A percentile compares a stretch with the other conserved stretches of the same genome.
These are phyloP conservation scores for Euclidium syriacum DNA, from an alignment of 345 rosid genomes.

Conservation along the genomic window DNA sequence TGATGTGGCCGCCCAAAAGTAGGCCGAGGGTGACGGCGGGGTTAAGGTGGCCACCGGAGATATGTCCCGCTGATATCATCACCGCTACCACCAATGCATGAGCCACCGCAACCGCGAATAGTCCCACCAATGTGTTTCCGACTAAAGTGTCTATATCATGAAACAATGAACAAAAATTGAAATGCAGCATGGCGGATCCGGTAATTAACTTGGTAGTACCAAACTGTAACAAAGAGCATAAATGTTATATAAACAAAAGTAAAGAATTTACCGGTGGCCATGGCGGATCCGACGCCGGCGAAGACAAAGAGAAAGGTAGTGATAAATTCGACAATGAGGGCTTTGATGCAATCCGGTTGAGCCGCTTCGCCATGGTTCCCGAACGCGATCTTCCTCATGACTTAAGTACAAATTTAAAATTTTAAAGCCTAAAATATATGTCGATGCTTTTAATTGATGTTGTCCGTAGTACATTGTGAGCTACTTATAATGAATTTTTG, in stretches of 20 bases:
- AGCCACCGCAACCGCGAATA: constrained; percentile 73
- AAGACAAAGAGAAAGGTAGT: constrained; percentile 85
- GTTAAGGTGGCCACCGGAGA: constrained; percentile 92
- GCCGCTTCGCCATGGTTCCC: constrained; percentile 54
- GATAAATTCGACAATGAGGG: constrained; percentile 73
- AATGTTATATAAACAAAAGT: not conserved
- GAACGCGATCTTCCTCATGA: constrained; percentile 64
- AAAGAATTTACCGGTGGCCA: constrained; percentile 50
- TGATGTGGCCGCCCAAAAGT: constrained; percentile 72
- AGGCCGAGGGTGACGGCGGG: constrained; percentile 90
- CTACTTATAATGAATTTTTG: not conserved
- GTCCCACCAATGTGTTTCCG: constrained; percentile 48
- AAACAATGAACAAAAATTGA: not conserved
- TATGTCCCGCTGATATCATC: constrained; percentile 84
- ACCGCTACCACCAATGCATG: constrained; percentile 81
- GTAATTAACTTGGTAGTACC: not conserved
- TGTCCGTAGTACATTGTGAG: not conserved
- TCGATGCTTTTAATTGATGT: not conserved
- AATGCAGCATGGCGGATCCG: not conserved
- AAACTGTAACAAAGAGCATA: not conserved
- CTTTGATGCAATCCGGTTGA: constrained; percentile 69
- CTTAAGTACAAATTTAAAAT: not conserved
- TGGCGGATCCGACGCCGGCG: constrained; percentile 78
- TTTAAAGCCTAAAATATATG: not conserved
- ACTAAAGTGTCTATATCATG: constrained; percentile 38